Conservation (phyloP, 352 stramenopile genomes). For the Globisporangium megalacanthum region DNA sequence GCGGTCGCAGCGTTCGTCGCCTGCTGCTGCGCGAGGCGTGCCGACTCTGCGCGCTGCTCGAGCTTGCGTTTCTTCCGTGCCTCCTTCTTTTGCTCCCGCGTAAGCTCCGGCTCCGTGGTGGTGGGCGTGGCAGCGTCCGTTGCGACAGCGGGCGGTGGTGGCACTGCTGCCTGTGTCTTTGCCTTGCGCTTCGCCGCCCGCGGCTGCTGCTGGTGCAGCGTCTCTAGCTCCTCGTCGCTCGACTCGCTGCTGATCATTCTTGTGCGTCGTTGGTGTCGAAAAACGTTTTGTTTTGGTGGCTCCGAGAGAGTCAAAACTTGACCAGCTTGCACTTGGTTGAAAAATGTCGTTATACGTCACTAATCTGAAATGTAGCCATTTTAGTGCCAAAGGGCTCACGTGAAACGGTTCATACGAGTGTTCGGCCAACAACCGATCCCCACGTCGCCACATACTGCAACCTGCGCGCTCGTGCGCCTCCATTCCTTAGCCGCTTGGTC, state of each 20-base stretch:
- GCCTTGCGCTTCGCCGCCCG: constrained; percentile 19
- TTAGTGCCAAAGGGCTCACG: too few species aligned
- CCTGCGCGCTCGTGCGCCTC: too few species aligned
- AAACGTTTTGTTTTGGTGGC: too few species aligned
- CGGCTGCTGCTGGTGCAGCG: constrained; percentile 35
- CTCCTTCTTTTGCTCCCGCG: constrained; percentile 57
- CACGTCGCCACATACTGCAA: too few species aligned
- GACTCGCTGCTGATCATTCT: constrained; percentile 87
- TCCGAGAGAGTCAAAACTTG: too few species aligned
- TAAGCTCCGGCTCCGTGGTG: constrained; percentile 21
- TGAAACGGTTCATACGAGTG: too few species aligned
- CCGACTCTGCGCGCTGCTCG: constrained; percentile 36
- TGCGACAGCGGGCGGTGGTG: not conserved
- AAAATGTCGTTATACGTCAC: too few species aligned
- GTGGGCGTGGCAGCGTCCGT: not conserved
- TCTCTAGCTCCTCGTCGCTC: constrained; percentile 82
- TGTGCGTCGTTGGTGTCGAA: too few species aligned
- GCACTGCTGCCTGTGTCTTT: not conserved
- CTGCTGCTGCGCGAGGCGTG: constrained; percentile 25
- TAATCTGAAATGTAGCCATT: too few species aligned
- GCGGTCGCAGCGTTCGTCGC: constrained; percentile 12
- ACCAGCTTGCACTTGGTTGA: too few species aligned
- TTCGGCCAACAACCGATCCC: too few species aligned
- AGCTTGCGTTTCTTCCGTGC: constrained; percentile 70
- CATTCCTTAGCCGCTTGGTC: too few species aligned